Conservation (phyloP, 2,329 filamentous ascomycete species). For the Septoria linicola region DNA sequence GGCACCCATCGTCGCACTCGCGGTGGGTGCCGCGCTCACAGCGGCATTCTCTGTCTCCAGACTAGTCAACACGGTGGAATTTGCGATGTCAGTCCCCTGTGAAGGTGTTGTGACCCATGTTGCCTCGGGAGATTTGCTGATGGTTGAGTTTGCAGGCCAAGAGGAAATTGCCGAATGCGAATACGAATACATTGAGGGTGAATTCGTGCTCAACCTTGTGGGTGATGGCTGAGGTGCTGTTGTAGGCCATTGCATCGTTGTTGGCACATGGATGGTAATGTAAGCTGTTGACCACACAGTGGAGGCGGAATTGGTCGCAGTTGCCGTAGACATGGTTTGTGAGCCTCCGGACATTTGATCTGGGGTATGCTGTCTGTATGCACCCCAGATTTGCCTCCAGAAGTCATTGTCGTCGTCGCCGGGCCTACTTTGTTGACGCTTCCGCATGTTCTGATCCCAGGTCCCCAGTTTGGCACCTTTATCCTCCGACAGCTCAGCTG, state of each 20-base stretch:
- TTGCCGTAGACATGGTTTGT: not conserved
- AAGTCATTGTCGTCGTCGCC: not conserved
- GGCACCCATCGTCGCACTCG: conserved; percentile 13
- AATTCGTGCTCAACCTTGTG: not conserved
- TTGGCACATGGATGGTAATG: conserved; percentile 6
- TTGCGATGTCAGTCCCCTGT: not conserved
- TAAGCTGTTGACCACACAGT: conserved; percentile 10
- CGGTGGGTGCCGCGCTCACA: not conserved
- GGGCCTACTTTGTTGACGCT: not conserved
- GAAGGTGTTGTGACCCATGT: not conserved
- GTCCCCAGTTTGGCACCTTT: not conserved
- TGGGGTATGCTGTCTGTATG: not conserved
- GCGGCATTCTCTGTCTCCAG: not conserved
- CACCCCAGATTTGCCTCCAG: not conserved
- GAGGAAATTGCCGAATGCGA: conserved; percentile 5
- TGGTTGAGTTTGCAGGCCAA: conserved; percentile 7
- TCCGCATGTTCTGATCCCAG: not conserved
- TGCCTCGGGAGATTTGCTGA: conserved; percentile 7
- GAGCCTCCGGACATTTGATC: not conserved
- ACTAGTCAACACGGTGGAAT: not conserved
- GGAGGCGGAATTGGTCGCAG: not conserved
- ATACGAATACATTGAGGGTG: not conserved
- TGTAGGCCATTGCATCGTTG: not conserved
- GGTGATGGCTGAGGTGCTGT: not conserved
- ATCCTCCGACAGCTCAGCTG: not conserved